phyloP scores from a whole-genome alignment of 805 yeast species.

The Priceomyces carsonii region DNA sequence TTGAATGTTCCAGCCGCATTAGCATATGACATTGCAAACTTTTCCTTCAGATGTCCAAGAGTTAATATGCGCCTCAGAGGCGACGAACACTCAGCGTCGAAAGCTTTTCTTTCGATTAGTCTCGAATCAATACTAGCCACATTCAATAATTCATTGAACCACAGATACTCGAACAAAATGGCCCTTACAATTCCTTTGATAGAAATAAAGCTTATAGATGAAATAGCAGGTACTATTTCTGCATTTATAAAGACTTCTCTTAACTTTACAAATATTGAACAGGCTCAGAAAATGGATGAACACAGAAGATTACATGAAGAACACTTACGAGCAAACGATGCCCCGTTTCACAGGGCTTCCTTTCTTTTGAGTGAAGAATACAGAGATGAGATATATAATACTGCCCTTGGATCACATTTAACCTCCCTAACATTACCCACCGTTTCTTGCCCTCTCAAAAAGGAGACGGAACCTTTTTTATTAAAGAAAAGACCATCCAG shows the following conservation, averaged over 20 bases:
- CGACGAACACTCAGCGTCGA: conserved; percentile 3
- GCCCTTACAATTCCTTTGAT: conserved; percentile 53
- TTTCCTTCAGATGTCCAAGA: conserved; percentile 55
- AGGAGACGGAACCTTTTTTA: conserved; percentile 20
- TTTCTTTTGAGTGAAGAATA: conserved; percentile 60
- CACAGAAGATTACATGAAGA: conserved; percentile 57
- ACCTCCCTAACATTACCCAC: conserved; percentile 67
- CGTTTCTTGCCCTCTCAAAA: conserved; percentile 58
- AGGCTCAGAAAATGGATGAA: conserved; percentile 47
- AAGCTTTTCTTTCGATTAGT: conserved; percentile 13
- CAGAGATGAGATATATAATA: conserved; percentile 49
- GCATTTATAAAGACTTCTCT: conserved; percentile 59
- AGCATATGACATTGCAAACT: conserved; percentile 67
- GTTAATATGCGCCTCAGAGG: conserved; percentile 40
- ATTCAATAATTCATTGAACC: conserved; percentile 70
- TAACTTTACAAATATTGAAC: conserved; percentile 57
- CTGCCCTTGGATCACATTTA: conserved; percentile 50
- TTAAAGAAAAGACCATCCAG: background rate
- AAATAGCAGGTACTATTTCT: conserved; percentile 16
- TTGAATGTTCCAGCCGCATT: conserved; percentile 56
- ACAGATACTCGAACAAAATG: conserved; percentile 57
- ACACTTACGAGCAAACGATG: conserved; percentile 72
- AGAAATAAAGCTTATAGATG: conserved; percentile 25
- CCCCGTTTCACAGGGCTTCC: conserved; percentile 78
- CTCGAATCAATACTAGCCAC: conserved; percentile 34